phyloP scores from a whole-genome alignment of 179 eudicot genomes.

The Drosera spatulata region DNA sequence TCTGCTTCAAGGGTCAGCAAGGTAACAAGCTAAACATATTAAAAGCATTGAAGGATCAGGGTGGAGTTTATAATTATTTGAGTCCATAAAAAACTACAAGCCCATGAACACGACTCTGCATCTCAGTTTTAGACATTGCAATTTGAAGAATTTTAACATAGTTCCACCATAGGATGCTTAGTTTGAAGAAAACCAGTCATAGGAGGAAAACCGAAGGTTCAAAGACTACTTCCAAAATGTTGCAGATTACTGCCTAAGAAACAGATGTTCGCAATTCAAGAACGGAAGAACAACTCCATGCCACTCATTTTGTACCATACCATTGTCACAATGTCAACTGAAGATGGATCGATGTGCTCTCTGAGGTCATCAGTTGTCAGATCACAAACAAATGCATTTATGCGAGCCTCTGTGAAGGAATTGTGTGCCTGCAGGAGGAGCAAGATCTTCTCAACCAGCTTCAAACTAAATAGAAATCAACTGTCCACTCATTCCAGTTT shows the following conservation, averaged over 20 bases:
- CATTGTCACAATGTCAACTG: slow-evolving; percentile 95
- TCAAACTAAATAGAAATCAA: neutral
- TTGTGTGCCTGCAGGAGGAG: slow-evolving; percentile 55
- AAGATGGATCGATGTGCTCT: slow-evolving; percentile 55
- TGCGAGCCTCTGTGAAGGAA: slow-evolving; percentile 52
- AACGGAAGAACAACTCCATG: neutral
- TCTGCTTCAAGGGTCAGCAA: slow-evolving; percentile 82
- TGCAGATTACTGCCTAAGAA: neutral
- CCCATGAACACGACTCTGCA: neutral
- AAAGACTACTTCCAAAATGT: no score
- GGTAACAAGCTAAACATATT: slow-evolving; percentile 6
- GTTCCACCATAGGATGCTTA: no score
- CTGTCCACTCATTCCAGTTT: no score
- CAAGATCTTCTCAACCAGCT: slow-evolving; percentile 3
- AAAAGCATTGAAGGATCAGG: neutral
- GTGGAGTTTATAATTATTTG: neutral
- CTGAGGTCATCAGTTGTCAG: slow-evolving; percentile 70
- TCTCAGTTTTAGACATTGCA: no score
- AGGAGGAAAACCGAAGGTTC: no score
- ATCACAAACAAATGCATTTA: slow-evolving; percentile 92
- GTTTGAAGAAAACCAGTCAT: no score
- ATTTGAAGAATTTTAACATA: no score
- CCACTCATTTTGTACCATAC: slow-evolving; percentile 21
- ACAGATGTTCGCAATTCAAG: neutral
- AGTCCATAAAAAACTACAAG: neutral